A percentile compares a stretch with the other conserved stretches of the same genome.
Evolutionary conservation across 257 asterid genomes (phyloP).

Genomic region (Verbascum thapsus): DNA sequence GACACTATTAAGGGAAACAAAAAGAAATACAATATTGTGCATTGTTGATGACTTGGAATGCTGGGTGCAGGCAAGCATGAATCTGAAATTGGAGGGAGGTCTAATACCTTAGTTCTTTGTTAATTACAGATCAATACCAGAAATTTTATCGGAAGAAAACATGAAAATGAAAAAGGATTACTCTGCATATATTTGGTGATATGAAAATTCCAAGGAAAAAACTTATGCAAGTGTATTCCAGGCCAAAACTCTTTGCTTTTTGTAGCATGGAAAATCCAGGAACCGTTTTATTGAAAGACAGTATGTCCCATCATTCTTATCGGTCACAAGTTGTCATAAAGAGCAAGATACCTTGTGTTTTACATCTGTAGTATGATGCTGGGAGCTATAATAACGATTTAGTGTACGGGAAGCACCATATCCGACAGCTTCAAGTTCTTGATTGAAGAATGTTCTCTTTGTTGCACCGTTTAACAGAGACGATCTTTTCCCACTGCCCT

Average conservation of each 20-base stretch:
- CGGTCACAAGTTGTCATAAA: slow-evolving; percentile 11
- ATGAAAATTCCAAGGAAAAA: not conserved
- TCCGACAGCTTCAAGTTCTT: slow-evolving; percentile 34
- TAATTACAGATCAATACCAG: slow-evolving; percentile 2
- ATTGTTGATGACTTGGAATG: not conserved
- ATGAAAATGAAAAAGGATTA: not conserved
- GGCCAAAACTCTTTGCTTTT: slow-evolving; percentile 4
- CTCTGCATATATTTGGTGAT: not conserved
- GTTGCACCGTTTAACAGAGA: slow-evolving; percentile 30
- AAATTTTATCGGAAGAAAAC: not conserved
- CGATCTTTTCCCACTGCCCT: slow-evolving; percentile 32
- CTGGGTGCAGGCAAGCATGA: slow-evolving; percentile 1
- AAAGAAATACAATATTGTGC: not conserved
- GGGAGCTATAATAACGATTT: slow-evolving; percentile 44
- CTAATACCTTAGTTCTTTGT: not conserved
- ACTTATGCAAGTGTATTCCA: not conserved
- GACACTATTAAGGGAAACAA: not conserved
- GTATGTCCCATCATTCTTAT: not conserved
- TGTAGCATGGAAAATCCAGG: not conserved
- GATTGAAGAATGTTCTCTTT: slow-evolving; percentile 29
- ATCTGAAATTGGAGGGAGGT: not conserved
- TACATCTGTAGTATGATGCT: slow-evolving; percentile 23
- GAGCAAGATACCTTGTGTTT: slow-evolving; percentile 47
- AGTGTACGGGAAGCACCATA: slow-evolving; percentile 23
- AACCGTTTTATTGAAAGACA: not conserved